Evolutionary conservation across 2,329 filamentous ascomycete species (phyloP).

Genomic region (Geoglossum cookeanum): DNA sequence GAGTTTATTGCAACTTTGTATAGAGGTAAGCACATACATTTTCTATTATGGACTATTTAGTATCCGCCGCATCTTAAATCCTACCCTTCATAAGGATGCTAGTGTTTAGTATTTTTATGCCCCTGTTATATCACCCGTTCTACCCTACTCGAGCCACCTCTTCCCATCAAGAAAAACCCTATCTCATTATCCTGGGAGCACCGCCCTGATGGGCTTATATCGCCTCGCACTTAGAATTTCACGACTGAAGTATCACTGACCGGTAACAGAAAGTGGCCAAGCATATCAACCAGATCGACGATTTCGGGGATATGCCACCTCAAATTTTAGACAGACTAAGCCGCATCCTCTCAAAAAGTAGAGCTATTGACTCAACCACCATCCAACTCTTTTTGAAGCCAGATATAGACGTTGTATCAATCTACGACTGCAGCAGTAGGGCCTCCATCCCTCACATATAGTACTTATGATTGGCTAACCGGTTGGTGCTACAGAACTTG

Average conservation of each 20-base stretch:
- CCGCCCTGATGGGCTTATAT: too few relatives aligned
- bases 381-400: slow-evolving; percentile 31
- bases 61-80: not conserved
- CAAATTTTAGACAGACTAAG: slow-evolving; percentile 36
- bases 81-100: too few relatives aligned
- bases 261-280: slow-evolving; percentile 34
- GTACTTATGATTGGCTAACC: slow-evolving; percentile 18
- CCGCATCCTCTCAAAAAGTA: slow-evolving; percentile 44
- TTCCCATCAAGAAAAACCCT: too few relatives aligned
- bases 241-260: slow-evolving; percentile 4
- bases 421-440: slow-evolving; percentile 41
- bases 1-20: slow-evolving; percentile 44
- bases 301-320: slow-evolving; percentile 42
- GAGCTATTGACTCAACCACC: slow-evolving; percentile 33
- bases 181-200: too few relatives aligned
- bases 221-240: too few relatives aligned
- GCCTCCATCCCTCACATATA: slow-evolving; percentile 6
- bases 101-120: not conserved
- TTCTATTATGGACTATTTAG: not conserved
- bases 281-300: slow-evolving; percentile 43
- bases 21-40: slow-evolving; percentile 24
- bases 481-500: slow-evolving; percentile 41
- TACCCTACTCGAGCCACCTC: not conserved
- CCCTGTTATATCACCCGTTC: not conserved
- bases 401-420: slow-evolving; percentile 34